phyloP scores from a whole-genome alignment of 805 yeast species.

The Metschnikowia lochheadii region DNA sequence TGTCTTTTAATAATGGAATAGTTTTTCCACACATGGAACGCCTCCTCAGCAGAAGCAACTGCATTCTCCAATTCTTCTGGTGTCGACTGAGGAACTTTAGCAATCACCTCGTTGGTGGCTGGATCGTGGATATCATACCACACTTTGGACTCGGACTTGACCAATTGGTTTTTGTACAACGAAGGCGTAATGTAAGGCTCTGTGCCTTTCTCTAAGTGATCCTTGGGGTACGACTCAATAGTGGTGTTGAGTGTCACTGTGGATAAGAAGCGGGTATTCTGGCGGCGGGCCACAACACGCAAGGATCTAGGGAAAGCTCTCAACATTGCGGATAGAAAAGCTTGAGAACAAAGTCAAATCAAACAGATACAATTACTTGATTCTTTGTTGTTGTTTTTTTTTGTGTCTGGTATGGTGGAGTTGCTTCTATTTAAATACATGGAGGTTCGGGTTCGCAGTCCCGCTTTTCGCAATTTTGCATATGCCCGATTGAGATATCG shows the following conservation, averaged over 20 bases:
- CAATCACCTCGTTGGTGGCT: conserved; percentile 62
- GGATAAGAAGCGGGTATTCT: conserved; percentile 8
- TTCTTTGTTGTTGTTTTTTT: not conserved
- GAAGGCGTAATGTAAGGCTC: conserved; percentile 50
- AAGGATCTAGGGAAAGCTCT: conserved; percentile 9
- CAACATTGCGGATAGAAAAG: conserved; percentile 6
- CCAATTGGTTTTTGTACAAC: conserved; percentile 48
- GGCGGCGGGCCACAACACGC: conserved; percentile 4
- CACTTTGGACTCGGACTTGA: conserved; percentile 43
- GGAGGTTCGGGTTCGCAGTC: conserved; percentile 13
- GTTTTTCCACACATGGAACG: conserved; percentile 57
- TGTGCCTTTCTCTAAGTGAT: conserved; percentile 31
- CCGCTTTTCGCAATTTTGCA: conserved; percentile 14
- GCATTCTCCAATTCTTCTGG: conserved; percentile 62
- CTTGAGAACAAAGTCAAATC: too few relatives aligned
- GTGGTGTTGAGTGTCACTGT: conserved; percentile 27
- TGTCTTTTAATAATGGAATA: conserved; percentile 62
- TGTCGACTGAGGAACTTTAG: conserved; percentile 71
- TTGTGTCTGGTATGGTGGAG: not conserved
- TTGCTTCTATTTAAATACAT: not conserved
- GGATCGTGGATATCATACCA: conserved; percentile 76
- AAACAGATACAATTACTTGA: not conserved
- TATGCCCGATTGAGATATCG: conserved; percentile 2
- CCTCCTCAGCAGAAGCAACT: conserved; percentile 57
- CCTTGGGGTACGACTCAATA: conserved; percentile 36